Base-by-base conservation (phyloP, 2,329 filamentous ascomycete genomes). In the Epichloe aotearoae region DNA sequence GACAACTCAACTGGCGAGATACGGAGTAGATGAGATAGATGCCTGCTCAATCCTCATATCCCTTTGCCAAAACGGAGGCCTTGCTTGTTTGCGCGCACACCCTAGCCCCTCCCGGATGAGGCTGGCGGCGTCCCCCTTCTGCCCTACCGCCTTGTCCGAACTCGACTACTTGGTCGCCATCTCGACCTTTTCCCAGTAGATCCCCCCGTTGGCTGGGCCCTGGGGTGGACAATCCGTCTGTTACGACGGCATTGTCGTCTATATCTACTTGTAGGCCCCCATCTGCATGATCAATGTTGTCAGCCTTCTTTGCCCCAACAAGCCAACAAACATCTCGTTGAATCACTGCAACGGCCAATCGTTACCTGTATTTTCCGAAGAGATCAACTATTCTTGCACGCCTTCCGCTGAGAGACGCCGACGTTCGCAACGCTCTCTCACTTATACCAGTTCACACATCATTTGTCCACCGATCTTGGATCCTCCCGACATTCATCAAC, bases 241-340 rank as follows among this genome's bases (percentile, higher is more conserved):
- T 10, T 30, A 30, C 23, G 47, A 54, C 52, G 49, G 49, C 51
- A 46, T 26, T 20, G 15, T 39, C 40, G 50, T 47, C 50, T 54
- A 52, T 54, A 56, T 54, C 53, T 56, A 54, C 40, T 47, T 52
- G 19, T 49, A 48, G 51, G 54, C 53, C 54, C 54, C 54, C 54
- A 53, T 53, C 53, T 26, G 14, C 40, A 20, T 49, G 3, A 45
- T 33, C 19, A 14, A 36, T n/a, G 11, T 20, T 17, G 14, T 41
- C 44, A 44, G 42, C 46, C 46, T 44, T 52, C 37, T 46, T 20
- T 38, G 15, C 8, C 17, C 26, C 40, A 26, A 8, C 45, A 47
- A 39, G 7, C 7, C 26, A 8, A 5, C 36, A 10, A 48, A 11
- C 23, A 39, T 23, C 36, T 23, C 5, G n/a, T 48, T 46, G 33